phyloP scores from a whole-genome alignment of 2,329 filamentous ascomycete genomes.

The Cladosporium sp. region DNA sequence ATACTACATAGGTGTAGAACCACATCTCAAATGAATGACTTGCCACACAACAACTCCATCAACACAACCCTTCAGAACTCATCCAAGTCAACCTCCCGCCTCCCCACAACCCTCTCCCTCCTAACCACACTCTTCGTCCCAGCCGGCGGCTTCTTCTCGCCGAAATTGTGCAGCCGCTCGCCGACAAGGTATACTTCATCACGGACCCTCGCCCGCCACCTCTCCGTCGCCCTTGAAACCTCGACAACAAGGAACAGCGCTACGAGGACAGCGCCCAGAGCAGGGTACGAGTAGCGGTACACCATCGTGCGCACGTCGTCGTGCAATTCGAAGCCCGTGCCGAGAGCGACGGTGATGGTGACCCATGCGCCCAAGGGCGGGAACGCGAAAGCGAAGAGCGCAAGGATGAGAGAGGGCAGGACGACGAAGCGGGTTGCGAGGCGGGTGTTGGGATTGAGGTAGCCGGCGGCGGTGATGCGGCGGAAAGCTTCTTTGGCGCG shows the following conservation, averaged over 20 bases:
- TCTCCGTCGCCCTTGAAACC: conserved; percentile 61
- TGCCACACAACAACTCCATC: background rate
- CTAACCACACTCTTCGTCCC: conserved; percentile 38
- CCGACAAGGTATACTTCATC: conserved; percentile 97
- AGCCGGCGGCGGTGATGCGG: conserved; percentile 68
- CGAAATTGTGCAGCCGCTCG: conserved; percentile 92
- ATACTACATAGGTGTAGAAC: conserved; percentile 14
- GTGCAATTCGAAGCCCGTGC: background rate
- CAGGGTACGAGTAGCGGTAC: conserved; percentile 74
- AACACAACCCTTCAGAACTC: background rate
- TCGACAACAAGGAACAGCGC: conserved; percentile 23
- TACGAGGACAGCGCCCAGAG: conserved; percentile 30
- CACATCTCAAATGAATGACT: background rate
- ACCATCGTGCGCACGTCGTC: conserved; percentile 37
- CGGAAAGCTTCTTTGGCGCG: conserved; percentile 74
- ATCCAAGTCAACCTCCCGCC: conserved; percentile 8
- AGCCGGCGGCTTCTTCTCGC: conserved; percentile 53
- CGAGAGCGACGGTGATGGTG: conserved; percentile 44
- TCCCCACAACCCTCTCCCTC: conserved; percentile 26
- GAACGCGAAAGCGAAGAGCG: conserved; percentile 61
- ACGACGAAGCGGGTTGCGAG: conserved; percentile 85
- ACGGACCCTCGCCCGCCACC: conserved; percentile 79
- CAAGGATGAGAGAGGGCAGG: conserved; percentile 69
- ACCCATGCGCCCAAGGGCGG: conserved; percentile 64
- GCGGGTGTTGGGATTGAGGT: conserved; percentile 73